Conservation (phyloP, 345 rosid genomes). For the Reutealis trisperma region DNA sequence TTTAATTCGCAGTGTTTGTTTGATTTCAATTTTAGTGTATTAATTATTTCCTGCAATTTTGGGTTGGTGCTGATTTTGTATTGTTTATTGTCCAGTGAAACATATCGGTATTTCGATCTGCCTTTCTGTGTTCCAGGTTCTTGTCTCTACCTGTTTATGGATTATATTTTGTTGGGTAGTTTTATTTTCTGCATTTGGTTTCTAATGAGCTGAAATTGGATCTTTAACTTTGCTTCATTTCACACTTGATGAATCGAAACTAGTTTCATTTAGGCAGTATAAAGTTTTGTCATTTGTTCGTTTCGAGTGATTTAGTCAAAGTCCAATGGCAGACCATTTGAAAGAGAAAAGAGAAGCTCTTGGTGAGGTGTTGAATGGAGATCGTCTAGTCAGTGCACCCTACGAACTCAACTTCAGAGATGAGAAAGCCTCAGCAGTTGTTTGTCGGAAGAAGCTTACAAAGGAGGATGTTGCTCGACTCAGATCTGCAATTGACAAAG, state of each 20-base stretch:
- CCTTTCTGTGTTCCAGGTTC: background rate
- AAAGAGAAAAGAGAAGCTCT: conserved; percentile 91
- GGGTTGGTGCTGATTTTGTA: background rate
- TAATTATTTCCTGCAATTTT: too few relatives aligned
- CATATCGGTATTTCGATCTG: conserved; percentile 38
- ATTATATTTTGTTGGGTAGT: background rate
- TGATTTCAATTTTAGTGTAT: too few relatives aligned
- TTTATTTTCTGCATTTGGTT: conserved; percentile 8
- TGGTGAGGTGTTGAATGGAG: conserved; percentile 88
- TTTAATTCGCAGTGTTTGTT: too few relatives aligned
- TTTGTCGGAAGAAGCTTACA: conserved; percentile 58
- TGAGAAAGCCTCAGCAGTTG: conserved; percentile 64
- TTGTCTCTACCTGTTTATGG: background rate
- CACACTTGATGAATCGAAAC: background rate
- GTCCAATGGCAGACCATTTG: conserved; percentile 42
- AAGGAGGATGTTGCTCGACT: conserved; percentile 62
- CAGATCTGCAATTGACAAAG: conserved; percentile 65
- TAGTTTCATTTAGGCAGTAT: too few relatives aligned
- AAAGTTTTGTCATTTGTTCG: background rate
- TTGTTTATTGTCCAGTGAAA: conserved; percentile 22
- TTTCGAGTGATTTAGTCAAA: background rate
- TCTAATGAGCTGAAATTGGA: conserved; percentile 7
- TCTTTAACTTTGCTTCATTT: conserved; percentile 26
- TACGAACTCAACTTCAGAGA: conserved; percentile 70
- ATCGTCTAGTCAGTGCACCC: conserved; percentile 82